Evolutionary conservation across 2,329 filamentous ascomycete species (phyloP).

Genomic region (Ophiostoma populinum): DNA sequence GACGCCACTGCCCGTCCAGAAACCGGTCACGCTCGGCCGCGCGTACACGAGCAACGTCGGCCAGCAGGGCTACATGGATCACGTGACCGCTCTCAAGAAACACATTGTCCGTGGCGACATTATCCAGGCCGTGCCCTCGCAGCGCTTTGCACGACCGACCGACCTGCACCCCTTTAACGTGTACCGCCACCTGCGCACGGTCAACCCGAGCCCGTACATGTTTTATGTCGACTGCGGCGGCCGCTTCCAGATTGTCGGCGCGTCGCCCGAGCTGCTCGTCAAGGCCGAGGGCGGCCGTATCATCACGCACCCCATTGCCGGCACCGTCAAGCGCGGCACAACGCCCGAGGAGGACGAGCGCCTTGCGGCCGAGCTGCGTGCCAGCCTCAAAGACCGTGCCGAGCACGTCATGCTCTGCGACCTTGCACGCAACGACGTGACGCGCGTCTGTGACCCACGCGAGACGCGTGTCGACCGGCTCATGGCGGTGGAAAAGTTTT

Average conservation of each 20-base stretch:
- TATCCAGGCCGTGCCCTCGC: constrained; percentile 92
- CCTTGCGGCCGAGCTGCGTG: constrained; percentile 59
- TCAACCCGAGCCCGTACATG: constrained; percentile 93
- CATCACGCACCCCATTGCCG: constrained; percentile 93
- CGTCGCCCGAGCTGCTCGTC: constrained; percentile 85
- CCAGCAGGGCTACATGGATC: constrained; percentile 70
- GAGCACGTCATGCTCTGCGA: constrained; percentile 98
- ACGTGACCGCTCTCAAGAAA: constrained; percentile 71
- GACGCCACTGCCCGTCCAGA: constrained; percentile 61
- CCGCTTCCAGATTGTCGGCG: constrained; percentile 88
- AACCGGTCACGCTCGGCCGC: constrained; percentile 52
- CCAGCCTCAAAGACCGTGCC: constrained; percentile 76
- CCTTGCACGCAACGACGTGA: constrained; percentile 88
- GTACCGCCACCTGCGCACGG: constrained; percentile 87
- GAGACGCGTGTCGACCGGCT: constrained; percentile 82
- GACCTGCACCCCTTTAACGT: constrained; percentile 94
- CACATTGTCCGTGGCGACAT: constrained; percentile 89
- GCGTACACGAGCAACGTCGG: constrained; percentile 89
- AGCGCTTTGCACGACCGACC: constrained; percentile 79
- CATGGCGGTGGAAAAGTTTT: constrained; percentile 91
- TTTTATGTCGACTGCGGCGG: constrained; percentile 87
- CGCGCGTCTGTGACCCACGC: constrained; percentile 80
- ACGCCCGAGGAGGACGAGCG: constrained; percentile 65
- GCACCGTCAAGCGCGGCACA: constrained; percentile 76
- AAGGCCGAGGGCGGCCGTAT: constrained; percentile 69